phyloP scores from a whole-genome alignment of 2,329 filamentous ascomycete species.

The Raffaelea ambrosiae region DNA sequence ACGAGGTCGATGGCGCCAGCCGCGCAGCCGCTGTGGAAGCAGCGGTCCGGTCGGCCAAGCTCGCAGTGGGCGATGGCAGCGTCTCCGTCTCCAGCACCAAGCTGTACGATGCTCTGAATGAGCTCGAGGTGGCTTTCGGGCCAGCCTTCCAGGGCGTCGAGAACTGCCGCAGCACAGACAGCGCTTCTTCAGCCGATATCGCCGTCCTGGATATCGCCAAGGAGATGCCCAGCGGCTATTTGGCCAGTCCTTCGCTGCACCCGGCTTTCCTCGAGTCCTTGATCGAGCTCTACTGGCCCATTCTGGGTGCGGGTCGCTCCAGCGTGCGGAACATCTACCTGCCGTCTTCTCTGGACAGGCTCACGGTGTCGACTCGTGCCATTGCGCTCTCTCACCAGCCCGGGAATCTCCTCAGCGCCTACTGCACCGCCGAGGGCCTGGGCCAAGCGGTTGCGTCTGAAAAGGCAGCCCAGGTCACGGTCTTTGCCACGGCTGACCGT shows the following conservation, averaged over 20 bases:
- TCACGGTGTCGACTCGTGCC: constrained; percentile 25
- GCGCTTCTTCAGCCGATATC: constrained; percentile 25
- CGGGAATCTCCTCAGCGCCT: constrained; percentile 24
- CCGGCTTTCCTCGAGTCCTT: constrained; percentile 31
- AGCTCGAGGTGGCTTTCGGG: constrained; percentile 41
- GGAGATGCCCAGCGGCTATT: constrained; percentile 28
- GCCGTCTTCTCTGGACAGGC: constrained; percentile 29
- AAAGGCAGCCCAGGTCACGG: constrained; percentile 25
- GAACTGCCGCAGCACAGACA: constrained; percentile 29
- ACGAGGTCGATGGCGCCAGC: constrained; percentile 31
- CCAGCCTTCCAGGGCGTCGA: constrained; percentile 41
- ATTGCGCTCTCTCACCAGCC: constrained; percentile 17
- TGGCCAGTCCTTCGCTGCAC: constrained; percentile 25
- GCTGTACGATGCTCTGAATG: constrained; percentile 37
- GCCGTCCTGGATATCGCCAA: constrained; percentile 25
- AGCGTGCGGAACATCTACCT: constrained; percentile 30
- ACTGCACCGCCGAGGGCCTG: constrained; percentile 21
- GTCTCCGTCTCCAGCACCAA: constrained; percentile 20
- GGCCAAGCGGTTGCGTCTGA: constrained; percentile 17
- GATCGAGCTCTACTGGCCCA: constrained; percentile 32
- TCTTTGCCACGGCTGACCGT: constrained; percentile 24
- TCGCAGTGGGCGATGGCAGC: neutral
- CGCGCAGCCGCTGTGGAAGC: constrained; percentile 19
- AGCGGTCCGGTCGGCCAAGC: constrained; percentile 20
- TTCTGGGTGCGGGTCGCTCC: constrained; percentile 21